phyloP scores from a whole-genome alignment of 257 asterid species.

The Oldenlandia corymbosa region DNA sequence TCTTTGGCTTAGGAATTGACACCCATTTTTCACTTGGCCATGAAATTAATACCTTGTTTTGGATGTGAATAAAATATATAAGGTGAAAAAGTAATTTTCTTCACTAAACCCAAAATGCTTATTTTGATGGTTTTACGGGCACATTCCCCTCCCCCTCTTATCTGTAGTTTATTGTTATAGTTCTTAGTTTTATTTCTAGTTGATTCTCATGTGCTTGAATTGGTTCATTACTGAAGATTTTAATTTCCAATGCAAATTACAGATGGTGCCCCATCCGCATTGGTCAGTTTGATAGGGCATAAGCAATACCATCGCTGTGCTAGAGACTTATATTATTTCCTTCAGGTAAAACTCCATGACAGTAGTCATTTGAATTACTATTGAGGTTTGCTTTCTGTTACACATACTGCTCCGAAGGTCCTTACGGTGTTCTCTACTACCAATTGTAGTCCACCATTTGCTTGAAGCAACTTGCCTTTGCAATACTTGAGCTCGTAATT shows the following conservation, averaged over 20 bases:
- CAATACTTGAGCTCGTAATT: constrained; percentile 77
- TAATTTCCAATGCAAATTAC: constrained; percentile 21
- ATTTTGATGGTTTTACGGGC: background rate
- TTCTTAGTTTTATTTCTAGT: background rate
- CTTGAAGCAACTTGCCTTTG: constrained; percentile 93
- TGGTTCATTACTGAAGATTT: background rate
- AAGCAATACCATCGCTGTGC: constrained; percentile 86
- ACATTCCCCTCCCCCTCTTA: background rate
- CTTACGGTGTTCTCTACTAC: background rate
- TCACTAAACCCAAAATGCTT: background rate
- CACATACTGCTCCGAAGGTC: background rate
- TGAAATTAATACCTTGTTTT: background rate
- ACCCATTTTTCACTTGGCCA: background rate
- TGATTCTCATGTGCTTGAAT: background rate
- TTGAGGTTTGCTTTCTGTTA: background rate
- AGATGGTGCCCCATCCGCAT: constrained; percentile 92
- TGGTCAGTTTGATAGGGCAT: constrained; percentile 95
- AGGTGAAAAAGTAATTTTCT: background rate
- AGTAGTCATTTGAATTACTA: no score
- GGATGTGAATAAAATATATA: no score
- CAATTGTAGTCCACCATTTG: constrained; percentile 66
- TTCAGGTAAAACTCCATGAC: constrained; percentile 54
- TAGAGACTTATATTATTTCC: constrained; percentile 82
- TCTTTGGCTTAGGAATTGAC: background rate
- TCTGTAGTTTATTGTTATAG: background rate